These are phyloP conservation scores for Arabis hirsuta DNA, from an alignment of 345 rosid species.

Conservation along the genomic window DNA sequence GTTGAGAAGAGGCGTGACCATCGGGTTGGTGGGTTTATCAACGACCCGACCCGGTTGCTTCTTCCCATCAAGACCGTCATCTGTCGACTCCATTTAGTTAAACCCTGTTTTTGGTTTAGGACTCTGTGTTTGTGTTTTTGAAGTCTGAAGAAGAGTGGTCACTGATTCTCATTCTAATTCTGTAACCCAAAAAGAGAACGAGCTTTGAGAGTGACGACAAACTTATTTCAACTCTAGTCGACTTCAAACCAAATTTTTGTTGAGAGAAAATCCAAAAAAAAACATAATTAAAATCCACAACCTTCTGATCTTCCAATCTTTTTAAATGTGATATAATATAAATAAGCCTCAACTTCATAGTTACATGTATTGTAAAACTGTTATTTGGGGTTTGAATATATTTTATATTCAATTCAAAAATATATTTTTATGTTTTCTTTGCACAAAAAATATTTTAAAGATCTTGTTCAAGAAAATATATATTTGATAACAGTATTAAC, in stretches of 20 bases:
- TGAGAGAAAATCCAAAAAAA: too few species aligned
- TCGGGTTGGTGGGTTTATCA: constrained; percentile 80
- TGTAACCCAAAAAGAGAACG: not conserved
- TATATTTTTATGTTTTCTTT: too few species aligned
- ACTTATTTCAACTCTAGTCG: constrained; percentile 15
- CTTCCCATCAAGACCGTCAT: constrained; percentile 38
- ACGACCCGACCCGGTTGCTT: constrained; percentile 48
- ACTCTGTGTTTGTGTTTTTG: not conserved
- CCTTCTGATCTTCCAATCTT: too few species aligned
- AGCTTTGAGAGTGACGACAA: not conserved
- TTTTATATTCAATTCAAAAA: too few species aligned
- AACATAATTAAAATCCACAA: too few species aligned
- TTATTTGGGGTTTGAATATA: too few species aligned
- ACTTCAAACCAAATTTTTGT: constrained; percentile 1
- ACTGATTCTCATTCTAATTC: not conserved
- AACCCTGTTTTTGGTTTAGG: not conserved
- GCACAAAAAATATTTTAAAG: too few species aligned
- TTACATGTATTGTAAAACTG: too few species aligned
- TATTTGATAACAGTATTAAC: too few species aligned
- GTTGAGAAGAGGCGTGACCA: constrained; percentile 92
- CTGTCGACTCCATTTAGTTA: constrained; percentile 40
- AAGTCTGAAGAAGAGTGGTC: not conserved
- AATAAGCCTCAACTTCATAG: too few species aligned
- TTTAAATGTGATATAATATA: too few species aligned
- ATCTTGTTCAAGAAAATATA: too few species aligned